These are phyloP conservation scores for Dipteronia sinensis DNA, from an alignment of 345 rosid species.

Conservation along the genomic window DNA sequence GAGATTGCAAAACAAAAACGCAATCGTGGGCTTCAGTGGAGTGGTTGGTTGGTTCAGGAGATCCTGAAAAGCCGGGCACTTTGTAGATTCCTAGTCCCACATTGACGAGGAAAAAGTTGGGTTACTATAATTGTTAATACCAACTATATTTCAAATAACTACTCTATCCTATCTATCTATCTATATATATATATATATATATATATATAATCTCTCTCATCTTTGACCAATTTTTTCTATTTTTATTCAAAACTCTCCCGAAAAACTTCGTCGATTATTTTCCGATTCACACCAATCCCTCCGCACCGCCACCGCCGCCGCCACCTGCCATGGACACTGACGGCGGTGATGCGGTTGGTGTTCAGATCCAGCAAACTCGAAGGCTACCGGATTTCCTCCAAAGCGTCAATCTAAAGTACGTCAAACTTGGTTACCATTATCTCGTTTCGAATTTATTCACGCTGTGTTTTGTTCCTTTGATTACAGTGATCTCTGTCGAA, in stretches of 20 bases:
- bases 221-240: background rate
- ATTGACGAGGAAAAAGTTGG: background rate
- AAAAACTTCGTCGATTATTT: too few species aligned
- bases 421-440: slow-evolving; percentile 61
- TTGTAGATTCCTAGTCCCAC: background rate
- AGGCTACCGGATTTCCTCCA: slow-evolving; percentile 54
- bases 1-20: too few species aligned
- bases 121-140: background rate
- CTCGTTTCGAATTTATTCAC: slow-evolving; percentile 48
- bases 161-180: background rate
- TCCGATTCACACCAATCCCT: background rate
- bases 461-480: slow-evolving; percentile 48
- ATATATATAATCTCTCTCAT: background rate
- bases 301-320: background rate
- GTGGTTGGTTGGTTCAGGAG: background rate
- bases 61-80: background rate
- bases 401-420: slow-evolving; percentile 65
- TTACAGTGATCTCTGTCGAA: slow-evolving; percentile 36
- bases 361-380: slow-evolving; percentile 39
- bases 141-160: background rate
- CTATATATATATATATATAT: too few species aligned
- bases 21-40: background rate
- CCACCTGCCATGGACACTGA: slow-evolving; percentile 25
- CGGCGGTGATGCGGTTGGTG: slow-evolving; percentile 38
- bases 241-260: too few species aligned